These are phyloP conservation scores for Hypoxylon subgilvum DNA, from an alignment of 495 filamentous ascomycete species.

Conservation along the genomic window DNA sequence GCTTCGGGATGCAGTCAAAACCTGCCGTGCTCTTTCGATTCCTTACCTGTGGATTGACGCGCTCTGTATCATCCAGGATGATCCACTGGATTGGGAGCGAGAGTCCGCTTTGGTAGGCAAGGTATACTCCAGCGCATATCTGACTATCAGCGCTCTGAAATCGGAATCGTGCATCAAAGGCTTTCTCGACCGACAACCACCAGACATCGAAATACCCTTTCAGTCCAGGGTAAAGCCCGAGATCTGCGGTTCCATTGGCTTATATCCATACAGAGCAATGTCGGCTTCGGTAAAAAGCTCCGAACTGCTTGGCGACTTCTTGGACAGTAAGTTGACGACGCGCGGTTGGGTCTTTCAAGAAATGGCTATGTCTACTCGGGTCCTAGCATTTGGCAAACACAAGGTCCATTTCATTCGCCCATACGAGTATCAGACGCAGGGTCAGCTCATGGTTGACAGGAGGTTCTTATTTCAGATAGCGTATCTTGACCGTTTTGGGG, in stretches of 20 bases:
- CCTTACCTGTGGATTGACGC: constrained; percentile 5
- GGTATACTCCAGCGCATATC: neutral
- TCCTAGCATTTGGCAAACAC: neutral
- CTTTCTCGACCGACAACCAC: neutral
- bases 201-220: neutral
- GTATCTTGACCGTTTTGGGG: too few species aligned
- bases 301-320: neutral
- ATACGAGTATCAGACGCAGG: too few species aligned
- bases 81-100: neutral
- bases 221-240: neutral
- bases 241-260: neutral
- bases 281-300: too few species aligned
- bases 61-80: constrained; percentile 9
- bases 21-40: constrained; percentile 8
- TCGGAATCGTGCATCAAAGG: neutral
- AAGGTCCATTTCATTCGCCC: neutral
- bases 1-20: neutral
- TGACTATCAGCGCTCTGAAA: neutral
- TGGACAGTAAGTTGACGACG: neutral
- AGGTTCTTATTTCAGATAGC: too few species aligned
- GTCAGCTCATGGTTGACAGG: neutral
- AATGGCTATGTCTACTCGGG: neutral
- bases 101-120: neutral
- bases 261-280: neutral
- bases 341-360: neutral